Evolutionary conservation across 2,329 filamentous ascomycete genomes (phyloP), one percentile per base, ranked within the genome.

Genomic region (Penicillium glabrum): DNA sequence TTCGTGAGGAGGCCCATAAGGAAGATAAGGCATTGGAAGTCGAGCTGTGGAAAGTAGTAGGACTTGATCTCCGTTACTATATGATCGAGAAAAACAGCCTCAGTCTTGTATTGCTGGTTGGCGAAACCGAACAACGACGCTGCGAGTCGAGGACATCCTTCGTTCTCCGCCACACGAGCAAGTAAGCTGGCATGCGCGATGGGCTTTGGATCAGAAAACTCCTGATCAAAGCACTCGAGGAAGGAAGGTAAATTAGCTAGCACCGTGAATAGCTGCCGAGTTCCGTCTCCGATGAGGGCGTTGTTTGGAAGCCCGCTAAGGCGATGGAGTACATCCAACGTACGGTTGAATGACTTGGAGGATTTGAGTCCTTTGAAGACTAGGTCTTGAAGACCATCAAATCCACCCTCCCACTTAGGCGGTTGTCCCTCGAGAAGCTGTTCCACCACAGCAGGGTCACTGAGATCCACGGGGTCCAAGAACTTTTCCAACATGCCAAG

Each of bases 291-390:
- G 49, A 96, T 86, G 3, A 99, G 82, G 2, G 85, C 80, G 68
- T 92, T 92, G 51, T 87, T 89, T 0, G 93, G 92, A 9, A 98
- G 79, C 35, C 84, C 84, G 53, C 93, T 86, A 5, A 99, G 81
- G 66, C 86, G 87, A 66, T 96, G 88, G 53, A 99, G 82, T 1
- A 91, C 86, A 49, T 86, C 82, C 44, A 99, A 78, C 1, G 92
- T 92, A 46, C 87, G 83, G 33, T 91, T 87, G 61, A 96, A 84
- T 58, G 91, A 96, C 8, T 88, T 75, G 0, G 91, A 93, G 0
- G 95, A 99, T 54, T 93, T 87, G 27, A 98, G 77, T 1, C 95
- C 96, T 72, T 98, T 98, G 78, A 96, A 93, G 0, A 97, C 82
- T 46, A 98, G 77, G 4, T 88, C 84, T 61, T 96, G 90, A 9